These are phyloP conservation scores for Grammothele lineata DNA, from an alignment of 768 basidiomycete genomes.

Conservation along the genomic window DNA sequence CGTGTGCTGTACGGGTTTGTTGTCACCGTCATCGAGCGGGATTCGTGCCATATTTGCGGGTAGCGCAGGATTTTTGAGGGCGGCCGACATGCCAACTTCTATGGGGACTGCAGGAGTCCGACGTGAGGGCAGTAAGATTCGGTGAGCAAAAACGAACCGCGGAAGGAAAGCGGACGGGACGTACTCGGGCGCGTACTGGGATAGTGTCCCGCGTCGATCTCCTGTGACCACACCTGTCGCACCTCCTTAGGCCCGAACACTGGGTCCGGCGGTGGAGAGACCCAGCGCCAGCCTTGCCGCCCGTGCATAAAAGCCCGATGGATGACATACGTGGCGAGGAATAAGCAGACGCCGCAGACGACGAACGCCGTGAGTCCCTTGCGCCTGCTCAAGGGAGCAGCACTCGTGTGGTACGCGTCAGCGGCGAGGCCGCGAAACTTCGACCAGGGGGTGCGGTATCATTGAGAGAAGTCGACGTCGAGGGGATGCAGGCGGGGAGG, in stretches of 20 bases:
- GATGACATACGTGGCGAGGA: slow-evolving; percentile 54
- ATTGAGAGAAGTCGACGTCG: no score
- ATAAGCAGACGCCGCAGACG: slow-evolving; percentile 39
- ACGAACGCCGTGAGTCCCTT: slow-evolving; percentile 49
- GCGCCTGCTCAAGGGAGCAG: no score
- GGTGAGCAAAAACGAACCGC: no score
- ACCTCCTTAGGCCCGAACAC: slow-evolving; percentile 74
- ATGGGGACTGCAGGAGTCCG: slow-evolving; percentile 54
- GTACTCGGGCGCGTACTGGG: slow-evolving; percentile 93
- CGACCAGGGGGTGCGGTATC: no score
- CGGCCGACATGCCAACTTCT: slow-evolving; percentile 50
- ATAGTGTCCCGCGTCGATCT: slow-evolving; percentile 89
- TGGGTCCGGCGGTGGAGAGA: slow-evolving; percentile 65
- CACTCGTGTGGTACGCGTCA: no score
- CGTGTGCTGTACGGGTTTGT: slow-evolving; percentile 48
- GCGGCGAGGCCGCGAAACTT: no score
- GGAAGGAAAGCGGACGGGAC: no score
- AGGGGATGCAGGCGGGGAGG: no score
- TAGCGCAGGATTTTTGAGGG: slow-evolving; percentile 70
- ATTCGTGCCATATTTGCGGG: slow-evolving; percentile 47
- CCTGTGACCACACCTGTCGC: slow-evolving; percentile 76
- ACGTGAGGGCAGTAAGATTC: slow-evolving; percentile 56
- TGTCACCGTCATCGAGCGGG: slow-evolving; percentile 45
- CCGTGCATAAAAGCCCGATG: slow-evolving; percentile 55
- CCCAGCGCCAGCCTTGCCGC: slow-evolving; percentile 41